A percentile compares a stretch with the other conserved stretches of the same genome.
phyloP scores from a whole-genome alignment of 225 moss, liverwort and hornwort genomes.

The Marchantia polymorpha region DNA sequence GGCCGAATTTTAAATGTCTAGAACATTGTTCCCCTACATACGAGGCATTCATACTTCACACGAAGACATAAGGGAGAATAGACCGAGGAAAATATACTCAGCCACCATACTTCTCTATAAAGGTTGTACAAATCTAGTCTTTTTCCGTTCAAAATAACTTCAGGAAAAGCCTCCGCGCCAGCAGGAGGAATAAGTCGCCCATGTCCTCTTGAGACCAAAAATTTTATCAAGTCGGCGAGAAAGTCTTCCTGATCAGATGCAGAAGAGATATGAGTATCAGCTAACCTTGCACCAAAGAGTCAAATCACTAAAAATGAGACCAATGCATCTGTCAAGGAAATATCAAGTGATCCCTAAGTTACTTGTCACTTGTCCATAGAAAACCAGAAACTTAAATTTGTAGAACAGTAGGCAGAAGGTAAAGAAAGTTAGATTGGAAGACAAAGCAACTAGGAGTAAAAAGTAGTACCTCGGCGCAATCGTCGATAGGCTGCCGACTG shows the following conservation, averaged over 20 bases:
- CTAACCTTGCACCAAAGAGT: neutral
- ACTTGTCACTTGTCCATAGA: neutral
- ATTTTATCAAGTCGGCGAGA: conserved; percentile 76
- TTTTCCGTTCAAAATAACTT: conserved; percentile 95
- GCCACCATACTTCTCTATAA: conserved; percentile 69
- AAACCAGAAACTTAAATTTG: neutral
- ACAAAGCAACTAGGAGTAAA: neutral
- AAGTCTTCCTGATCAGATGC: conserved; percentile 75
- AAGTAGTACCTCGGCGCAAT: conserved; percentile 70
- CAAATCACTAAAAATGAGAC: neutral
- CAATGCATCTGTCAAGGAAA: too few relatives aligned
- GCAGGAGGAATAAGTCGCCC: conserved; percentile 87
- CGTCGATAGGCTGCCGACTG: conserved; percentile 74
- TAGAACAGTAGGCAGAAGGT: neutral
- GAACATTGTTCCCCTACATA: too few relatives aligned
- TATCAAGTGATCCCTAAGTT: too few relatives aligned
- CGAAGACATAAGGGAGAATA: too few relatives aligned
- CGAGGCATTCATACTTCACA: too few relatives aligned
- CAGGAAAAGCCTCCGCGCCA: conserved; percentile 88
- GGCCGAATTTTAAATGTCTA: neutral
- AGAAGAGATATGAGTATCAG: neutral
- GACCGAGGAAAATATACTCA: neutral
- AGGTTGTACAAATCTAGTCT: conserved; percentile 94
- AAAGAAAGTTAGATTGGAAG: neutral
- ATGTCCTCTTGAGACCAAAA: conserved; percentile 86